Evolutionary conservation across 176 grass and related monocot genomes (phyloP).

Genomic region (Cymbopogon citratus): DNA sequence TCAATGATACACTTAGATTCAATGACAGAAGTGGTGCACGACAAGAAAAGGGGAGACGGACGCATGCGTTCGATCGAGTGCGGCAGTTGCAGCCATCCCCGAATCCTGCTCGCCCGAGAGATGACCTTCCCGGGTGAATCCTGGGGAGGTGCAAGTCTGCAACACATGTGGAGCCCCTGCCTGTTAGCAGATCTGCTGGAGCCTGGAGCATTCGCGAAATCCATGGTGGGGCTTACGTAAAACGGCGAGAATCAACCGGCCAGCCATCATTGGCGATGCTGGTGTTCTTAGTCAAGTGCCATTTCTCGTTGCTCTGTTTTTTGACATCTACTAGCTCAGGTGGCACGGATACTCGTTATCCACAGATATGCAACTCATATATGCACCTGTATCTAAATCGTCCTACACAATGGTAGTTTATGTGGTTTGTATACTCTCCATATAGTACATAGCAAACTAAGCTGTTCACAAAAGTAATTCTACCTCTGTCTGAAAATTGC

Average conservation of each 20-base stretch:
- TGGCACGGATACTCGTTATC: neutral
- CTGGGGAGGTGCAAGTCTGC: neutral
- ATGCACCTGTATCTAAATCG: neutral
- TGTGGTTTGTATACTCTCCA: no score
- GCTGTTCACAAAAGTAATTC: no score
- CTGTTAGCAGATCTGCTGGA: neutral
- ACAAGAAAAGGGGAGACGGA: neutral
- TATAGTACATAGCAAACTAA: no score
- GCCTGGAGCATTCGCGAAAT: neutral
- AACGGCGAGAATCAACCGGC: neutral
- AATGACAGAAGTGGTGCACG: no score
- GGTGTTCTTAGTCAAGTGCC: neutral
- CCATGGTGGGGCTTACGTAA: constrained; percentile 19
- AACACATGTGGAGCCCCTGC: no score
- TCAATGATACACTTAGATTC: no score
- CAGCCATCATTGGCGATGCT: neutral
- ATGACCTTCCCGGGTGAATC: constrained; percentile 38
- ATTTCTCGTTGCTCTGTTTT: neutral
- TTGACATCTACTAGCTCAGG: neutral
- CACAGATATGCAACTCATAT: neutral
- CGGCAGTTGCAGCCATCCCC: constrained; percentile 18
- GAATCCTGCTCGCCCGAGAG: constrained; percentile 28
- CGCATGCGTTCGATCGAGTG: neutral
- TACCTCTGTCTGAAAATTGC: no score
- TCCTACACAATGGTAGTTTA: no score